Evolutionary conservation across 1,284 basidiomycete genomes (phyloP), one percentile per base, ranked within the genome.

Genomic region (Pseudozyma tsukubaensis): DNA sequence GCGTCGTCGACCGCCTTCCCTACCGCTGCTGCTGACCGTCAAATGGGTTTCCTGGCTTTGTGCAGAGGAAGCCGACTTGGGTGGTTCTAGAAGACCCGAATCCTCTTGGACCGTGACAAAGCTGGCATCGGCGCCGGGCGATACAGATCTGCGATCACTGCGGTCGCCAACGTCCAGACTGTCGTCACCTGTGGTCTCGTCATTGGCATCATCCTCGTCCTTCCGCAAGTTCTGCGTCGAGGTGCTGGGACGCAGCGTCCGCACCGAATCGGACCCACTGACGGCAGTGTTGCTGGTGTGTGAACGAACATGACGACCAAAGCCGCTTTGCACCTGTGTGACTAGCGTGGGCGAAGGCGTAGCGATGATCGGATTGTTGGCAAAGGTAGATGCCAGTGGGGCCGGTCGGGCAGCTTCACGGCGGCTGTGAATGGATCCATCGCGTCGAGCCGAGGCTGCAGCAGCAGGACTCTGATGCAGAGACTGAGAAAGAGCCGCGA

Each of bases 181-280:
- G 18, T 49, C 50, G 19, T 40, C 51, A 8, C 40, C 50, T 12
- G 39, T 42, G 14, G 36, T 29, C 48, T 61, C 43, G 9, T n/a
- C 34, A 6, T 50, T 43, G 18, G 8, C 49, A 19, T 40, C 42
- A 3, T 54, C 40, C 19, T 36, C 50, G 51, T 53, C 47, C 32
- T 67, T 61, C 21, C 49, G 39, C 16, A 79, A 67, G 24, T 79
- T 72, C 43, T 79, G 77, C 39, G 71, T 62, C 51, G 77, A 79
- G 4, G 77, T 78, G 49, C 72, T 57, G 12, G 76, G 59, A 13
- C 72, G 66, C 21, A 79, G 77, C 9, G 77, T 79, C 34, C 74
- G 47, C 35, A 78, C 58, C n/a, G 77, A 79, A 14, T 76, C 71
- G 29, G 71, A 50, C 12, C 52, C 66, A 35, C 61, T 72, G 36